Conservation (phyloP, 2,329 filamentous ascomycete genomes). For the Botrytis fragariae region DNA sequence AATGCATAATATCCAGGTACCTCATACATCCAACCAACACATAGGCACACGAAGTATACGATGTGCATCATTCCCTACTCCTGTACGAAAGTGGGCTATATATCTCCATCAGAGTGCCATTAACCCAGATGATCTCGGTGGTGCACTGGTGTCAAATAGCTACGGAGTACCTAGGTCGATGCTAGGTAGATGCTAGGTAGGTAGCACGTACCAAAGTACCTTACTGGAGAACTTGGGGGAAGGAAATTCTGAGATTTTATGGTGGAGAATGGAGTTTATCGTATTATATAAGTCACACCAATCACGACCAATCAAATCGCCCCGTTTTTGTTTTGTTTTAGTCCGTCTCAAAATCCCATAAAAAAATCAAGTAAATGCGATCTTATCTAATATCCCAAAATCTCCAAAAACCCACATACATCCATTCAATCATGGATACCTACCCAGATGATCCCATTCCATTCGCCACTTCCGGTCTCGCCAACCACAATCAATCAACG, state of each 20-base stretch:
- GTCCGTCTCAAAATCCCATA: conserved; percentile 3
- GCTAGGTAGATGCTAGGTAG: neutral
- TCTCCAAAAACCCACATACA: neutral
- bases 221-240: neutral
- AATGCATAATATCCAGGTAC: neutral
- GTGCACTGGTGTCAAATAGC: neutral
- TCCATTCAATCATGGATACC: neutral
- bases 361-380: neutral
- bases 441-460: neutral
- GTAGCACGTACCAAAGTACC: neutral
- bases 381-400: conserved; percentile 10
- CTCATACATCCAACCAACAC: neutral
- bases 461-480: conserved; percentile 15
- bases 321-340: neutral
- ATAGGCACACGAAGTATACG: neutral
- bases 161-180: neutral
- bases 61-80: neutral
- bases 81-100: neutral
- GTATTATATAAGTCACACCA: neutral
- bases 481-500: neutral
- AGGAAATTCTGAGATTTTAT: neutral
- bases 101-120: neutral
- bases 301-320: neutral
- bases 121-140: neutral
- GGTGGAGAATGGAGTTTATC: neutral